These are phyloP conservation scores for Taiwanofungus camphoratus DNA, from an alignment of 1,284 basidiomycete genomes.

Conservation along the genomic window DNA sequence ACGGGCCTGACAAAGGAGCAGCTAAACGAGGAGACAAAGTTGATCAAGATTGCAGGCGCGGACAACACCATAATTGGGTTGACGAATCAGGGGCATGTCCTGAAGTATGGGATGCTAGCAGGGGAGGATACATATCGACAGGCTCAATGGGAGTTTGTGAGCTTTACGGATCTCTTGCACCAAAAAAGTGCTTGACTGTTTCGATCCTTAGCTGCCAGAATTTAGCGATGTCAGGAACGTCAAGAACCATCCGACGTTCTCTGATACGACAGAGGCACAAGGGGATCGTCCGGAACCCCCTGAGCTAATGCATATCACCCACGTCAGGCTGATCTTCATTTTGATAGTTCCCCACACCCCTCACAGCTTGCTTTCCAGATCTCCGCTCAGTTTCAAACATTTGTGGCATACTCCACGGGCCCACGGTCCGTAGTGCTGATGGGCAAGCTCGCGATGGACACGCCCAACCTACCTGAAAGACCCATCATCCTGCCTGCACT, in stretches of 20 bases:
- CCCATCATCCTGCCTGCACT: constrained; percentile 66
- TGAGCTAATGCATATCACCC: constrained; percentile 8
- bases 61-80: constrained; percentile 65
- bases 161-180: constrained; percentile 21
- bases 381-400: constrained; percentile 76
- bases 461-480: constrained; percentile 19
- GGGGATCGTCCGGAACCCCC: constrained; percentile 4
- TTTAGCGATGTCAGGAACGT: constrained; percentile 61
- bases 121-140: constrained; percentile 32
- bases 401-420: constrained; percentile 78
- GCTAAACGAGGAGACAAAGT: constrained; percentile 33
- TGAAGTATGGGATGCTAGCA: constrained; percentile 46
- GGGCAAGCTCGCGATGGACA: constrained; percentile 41
- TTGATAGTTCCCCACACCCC: constrained; percentile 24
- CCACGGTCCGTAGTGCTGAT: constrained; percentile 61
- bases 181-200: constrained; percentile 1
- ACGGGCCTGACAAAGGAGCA: constrained; percentile 26
- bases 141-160: constrained; percentile 73
- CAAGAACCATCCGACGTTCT: constrained; percentile 9
- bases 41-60: constrained; percentile 77
- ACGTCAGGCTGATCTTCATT: constrained; percentile 5
- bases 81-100: constrained; percentile 72
- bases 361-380: constrained; percentile 43
- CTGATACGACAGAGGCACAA: background rate
- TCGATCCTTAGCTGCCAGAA: constrained; percentile 49